A percentile compares a stretch with the other conserved stretches of the same genome.
These are phyloP conservation scores for Anthoceros angustus DNA, from an alignment of 225 moss, liverwort and hornwort genomes.

Conservation along the genomic window DNA sequence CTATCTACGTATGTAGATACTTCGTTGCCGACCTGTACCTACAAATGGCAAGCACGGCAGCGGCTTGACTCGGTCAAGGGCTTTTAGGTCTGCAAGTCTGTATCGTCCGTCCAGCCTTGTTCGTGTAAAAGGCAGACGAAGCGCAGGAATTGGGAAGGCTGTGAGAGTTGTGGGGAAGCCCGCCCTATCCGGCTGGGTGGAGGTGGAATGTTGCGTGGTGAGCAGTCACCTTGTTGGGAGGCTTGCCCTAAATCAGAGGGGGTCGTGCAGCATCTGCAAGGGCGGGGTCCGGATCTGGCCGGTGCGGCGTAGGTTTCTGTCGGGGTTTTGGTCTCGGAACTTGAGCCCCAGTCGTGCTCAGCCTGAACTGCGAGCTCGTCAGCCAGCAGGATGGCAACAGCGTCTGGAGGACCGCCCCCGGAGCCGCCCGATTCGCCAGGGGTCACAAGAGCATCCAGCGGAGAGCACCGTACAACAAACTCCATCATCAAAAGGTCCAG, in stretches of 20 bases:
- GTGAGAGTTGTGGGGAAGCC: no score
- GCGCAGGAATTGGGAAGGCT: no score
- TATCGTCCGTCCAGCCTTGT: no score
- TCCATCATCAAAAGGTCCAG: constrained; percentile 47
- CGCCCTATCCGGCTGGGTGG: not conserved
- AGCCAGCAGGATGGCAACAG: not conserved
- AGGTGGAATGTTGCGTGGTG: not conserved
- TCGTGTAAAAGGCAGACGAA: no score
- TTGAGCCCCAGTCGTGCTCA: not conserved
- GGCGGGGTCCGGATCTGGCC: not conserved
- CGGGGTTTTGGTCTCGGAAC: not conserved
- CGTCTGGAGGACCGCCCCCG: constrained; percentile 9
- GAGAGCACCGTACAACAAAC: constrained; percentile 16
- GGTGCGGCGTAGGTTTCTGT: not conserved
- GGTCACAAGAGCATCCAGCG: constrained; percentile 10
- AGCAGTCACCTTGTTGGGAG: not conserved
- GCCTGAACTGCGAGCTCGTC: not conserved
- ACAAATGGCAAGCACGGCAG: no score
- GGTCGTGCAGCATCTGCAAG: not conserved
- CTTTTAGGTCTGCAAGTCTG: no score
- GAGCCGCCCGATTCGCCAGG: constrained; percentile 16
- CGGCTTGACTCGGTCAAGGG: no score
- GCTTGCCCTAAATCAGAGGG: not conserved
- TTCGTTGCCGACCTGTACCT: no score
- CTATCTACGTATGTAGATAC: no score